Evolutionary conservation across 2,329 filamentous ascomycete genomes (phyloP), one percentile per base, ranked within the genome.

Genomic region (Aspergillus ruber): DNA sequence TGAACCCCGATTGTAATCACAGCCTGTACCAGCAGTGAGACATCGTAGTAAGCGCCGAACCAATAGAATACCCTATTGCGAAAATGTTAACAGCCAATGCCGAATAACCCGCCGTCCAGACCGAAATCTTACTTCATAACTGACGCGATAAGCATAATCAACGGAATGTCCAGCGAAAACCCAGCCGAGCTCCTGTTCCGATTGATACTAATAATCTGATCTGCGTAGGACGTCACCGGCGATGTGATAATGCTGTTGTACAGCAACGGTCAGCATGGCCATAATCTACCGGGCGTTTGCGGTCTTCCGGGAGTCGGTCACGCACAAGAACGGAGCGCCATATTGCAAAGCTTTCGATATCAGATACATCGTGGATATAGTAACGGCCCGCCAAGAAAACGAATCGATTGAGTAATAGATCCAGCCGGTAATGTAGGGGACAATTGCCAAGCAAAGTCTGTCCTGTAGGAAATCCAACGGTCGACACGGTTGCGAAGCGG

Each of bases 181-280:
- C 82, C 82, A 29, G 77, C 77, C 3, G 80, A 83, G 48, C 72
- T 79, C 56, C 78, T 75, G 49, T 68, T 76, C 54, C 75, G 75
- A 66, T 83, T 76, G 59, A 84, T 84, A 56, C 76, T 80, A 63
- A 81, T 74, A 61, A 84, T 84, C 61, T 85, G 82, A 64, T 85
- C 82, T 51, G 79, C 76, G 69, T 85, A 85, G 56, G 79, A 82
- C 43, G 81, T 84, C 50, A 85, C 67, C 7, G 82, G 82, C 6
- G 81, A 83, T 7, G 79, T 75, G 45, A 83, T 72, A 52, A 85
- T 75, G 64, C 78, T 81, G 57, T 48, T 42, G 15, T n/a, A 43
- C 21, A 23, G 10, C 3, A 32, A 35, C 38, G 32, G 47, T 54
- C 32, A 58, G 50, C 41, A 50, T 52, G 44, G 43, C 29, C 33